Conservation (phyloP, 1,139 yeast genomes). For the Yamadazyma diddensiae region DNA sequence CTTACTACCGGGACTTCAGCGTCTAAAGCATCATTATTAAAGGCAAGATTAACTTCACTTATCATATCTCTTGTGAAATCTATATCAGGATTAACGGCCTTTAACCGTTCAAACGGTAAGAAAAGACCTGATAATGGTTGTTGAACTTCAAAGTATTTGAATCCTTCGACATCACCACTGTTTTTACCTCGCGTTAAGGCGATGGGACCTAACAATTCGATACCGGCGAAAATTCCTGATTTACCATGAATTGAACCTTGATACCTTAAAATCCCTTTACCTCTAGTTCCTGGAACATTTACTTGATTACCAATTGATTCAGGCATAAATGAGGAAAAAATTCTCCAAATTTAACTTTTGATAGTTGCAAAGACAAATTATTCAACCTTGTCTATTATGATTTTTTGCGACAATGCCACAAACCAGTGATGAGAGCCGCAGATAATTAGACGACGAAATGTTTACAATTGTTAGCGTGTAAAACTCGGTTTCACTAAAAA, state of each 20-base stretch:
- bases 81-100: slow-evolving; percentile 33
- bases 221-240: slow-evolving; percentile 80
- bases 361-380: slow-evolving; percentile 6
- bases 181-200: slow-evolving; percentile 49
- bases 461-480: no score
- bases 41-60: slow-evolving; percentile 7
- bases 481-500: not conserved
- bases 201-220: slow-evolving; percentile 67
- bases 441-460: slow-evolving; percentile 1
- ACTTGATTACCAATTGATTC: slow-evolving; percentile 36
- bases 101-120: slow-evolving; percentile 63
- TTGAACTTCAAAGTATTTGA: slow-evolving; percentile 48
- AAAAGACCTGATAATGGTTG: slow-evolving; percentile 71
- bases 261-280: slow-evolving; percentile 63
- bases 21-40: slow-evolving; percentile 7
- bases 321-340: slow-evolving; percentile 2
- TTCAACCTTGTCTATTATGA: not conserved
- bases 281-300: slow-evolving; percentile 44
- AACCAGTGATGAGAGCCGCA: slow-evolving; percentile 1
- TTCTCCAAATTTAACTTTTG: no score
- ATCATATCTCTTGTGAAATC: slow-evolving; percentile 15
- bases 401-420: not conserved
- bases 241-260: slow-evolving; percentile 75
- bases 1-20: slow-evolving; percentile 4
- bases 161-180: slow-evolving; percentile 43